A percentile compares a stretch with the other conserved stretches of the same genome.
These are phyloP conservation scores for Davidsoniella australis DNA, from an alignment of 2,329 filamentous ascomycete genomes.

Conservation along the genomic window DNA sequence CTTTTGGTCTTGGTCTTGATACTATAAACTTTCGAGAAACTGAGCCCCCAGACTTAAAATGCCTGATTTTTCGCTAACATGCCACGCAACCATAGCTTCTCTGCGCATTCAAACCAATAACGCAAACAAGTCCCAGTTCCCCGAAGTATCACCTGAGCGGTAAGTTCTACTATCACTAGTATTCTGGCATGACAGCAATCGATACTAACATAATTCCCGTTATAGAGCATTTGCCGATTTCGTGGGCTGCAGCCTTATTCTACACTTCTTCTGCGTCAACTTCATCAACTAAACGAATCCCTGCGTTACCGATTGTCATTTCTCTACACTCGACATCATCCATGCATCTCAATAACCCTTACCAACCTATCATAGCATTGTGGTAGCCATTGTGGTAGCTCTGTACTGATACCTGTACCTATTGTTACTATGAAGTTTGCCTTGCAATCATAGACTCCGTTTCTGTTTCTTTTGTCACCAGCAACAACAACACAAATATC, in stretches of 20 bases:
- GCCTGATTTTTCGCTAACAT: background rate
- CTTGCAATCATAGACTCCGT: no score
- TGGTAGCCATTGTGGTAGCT: no score
- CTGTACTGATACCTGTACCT: no score
- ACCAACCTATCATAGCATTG: no score
- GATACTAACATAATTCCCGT: background rate
- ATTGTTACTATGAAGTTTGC: no score
- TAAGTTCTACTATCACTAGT: slow-evolving; percentile 23
- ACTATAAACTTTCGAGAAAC: background rate
- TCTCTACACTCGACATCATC: no score
- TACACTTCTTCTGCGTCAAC: slow-evolving; percentile 99
- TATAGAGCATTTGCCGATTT: slow-evolving; percentile 90
- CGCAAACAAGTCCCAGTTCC: slow-evolving; percentile 64
- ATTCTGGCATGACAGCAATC: background rate
- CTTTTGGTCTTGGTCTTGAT: background rate
- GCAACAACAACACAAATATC: no score
- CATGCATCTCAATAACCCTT: no score
- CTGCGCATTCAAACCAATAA: slow-evolving; percentile 84
- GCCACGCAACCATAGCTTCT: slow-evolving; percentile 29
- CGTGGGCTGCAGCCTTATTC: slow-evolving; percentile 79
- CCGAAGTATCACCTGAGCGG: slow-evolving; percentile 64
- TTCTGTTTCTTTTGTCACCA: no score
- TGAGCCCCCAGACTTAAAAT: background rate
- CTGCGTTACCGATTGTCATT: no score
- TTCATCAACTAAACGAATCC: slow-evolving; percentile 69